A percentile compares a stretch with the other conserved stretches of the same genome.
Evolutionary conservation across 2,329 filamentous ascomycete genomes (phyloP).

Genomic region (Fusarium phyllophilum): DNA sequence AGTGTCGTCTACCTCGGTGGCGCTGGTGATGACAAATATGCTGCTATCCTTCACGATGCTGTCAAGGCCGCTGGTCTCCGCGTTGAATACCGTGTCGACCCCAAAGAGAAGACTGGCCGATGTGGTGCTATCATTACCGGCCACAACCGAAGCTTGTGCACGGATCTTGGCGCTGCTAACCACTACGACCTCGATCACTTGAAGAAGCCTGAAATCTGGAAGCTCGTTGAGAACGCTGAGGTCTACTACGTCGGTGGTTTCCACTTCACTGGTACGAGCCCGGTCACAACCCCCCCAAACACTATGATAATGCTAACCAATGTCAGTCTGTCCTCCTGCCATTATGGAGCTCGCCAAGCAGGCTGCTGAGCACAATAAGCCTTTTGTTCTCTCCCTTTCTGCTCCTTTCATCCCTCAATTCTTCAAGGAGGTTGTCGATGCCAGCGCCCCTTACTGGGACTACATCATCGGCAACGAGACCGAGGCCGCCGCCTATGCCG

Average conservation of each 20-base stretch:
- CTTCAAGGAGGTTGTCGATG: constrained; percentile 96
- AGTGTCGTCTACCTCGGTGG: constrained; percentile 94
- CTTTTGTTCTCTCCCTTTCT: constrained; percentile 89
- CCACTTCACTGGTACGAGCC: constrained; percentile 78
- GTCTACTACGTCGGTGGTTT: constrained; percentile 95
- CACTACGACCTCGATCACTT: constrained; percentile 96
- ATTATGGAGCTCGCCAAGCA: constrained; percentile 91
- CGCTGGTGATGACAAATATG: constrained; percentile 95
- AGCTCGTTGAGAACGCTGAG: constrained; percentile 86
- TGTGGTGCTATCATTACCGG: constrained; percentile 98
- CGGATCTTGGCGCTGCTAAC: constrained; percentile 95
- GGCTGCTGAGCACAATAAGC: constrained; percentile 89
- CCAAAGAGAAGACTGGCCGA: constrained; percentile 84
- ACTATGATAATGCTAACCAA: constrained; percentile 11
- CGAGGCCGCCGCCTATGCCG: constrained; percentile 88
- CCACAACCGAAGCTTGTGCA: constrained; percentile 94
- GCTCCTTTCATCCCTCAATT: constrained; percentile 97
- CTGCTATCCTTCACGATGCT: constrained; percentile 85
- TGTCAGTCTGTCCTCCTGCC: constrained; percentile 82
- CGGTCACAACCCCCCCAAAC: background rate
- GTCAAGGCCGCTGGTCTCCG: constrained; percentile 88
- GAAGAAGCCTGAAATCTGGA: constrained; percentile 91
- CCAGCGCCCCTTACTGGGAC: constrained; percentile 90
- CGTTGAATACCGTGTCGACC: constrained; percentile 94
- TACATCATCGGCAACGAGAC: constrained; percentile 97